Evolutionary conservation across 352 stramenopile genomes (phyloP).

Genomic region (Phytophthora rubi): DNA sequence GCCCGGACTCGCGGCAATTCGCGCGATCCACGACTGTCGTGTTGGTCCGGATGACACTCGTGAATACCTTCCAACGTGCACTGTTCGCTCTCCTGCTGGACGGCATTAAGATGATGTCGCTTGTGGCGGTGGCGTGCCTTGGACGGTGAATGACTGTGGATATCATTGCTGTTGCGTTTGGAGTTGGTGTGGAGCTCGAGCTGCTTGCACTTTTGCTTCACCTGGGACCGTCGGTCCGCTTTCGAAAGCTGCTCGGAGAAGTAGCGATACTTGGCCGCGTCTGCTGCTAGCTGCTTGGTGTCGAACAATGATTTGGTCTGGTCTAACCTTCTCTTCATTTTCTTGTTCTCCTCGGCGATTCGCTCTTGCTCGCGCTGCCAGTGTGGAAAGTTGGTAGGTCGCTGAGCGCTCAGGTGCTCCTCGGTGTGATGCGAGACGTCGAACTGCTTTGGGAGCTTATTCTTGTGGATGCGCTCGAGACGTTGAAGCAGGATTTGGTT

Average conservation of each 20-base stretch:
- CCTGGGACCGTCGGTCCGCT: slow-evolving; percentile 44
- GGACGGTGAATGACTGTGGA: background rate
- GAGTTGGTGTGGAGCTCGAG: slow-evolving; percentile 17
- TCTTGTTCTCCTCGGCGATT: slow-evolving; percentile 59
- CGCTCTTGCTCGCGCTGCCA: slow-evolving; percentile 50
- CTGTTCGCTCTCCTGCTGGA: slow-evolving; percentile 9
- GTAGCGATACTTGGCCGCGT: slow-evolving; percentile 55
- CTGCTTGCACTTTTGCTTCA: slow-evolving; percentile 48
- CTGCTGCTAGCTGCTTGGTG: slow-evolving; percentile 53
- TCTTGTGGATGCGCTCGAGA: slow-evolving; percentile 61
- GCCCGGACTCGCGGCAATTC: slow-evolving; percentile 14
- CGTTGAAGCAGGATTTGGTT: slow-evolving; percentile 56
- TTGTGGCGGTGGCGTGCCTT: slow-evolving; percentile 19
- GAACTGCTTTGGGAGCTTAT: slow-evolving; percentile 59
- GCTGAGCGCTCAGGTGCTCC: slow-evolving; percentile 45
- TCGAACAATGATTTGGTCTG: slow-evolving; percentile 51
- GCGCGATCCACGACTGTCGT: slow-evolving; percentile 3
- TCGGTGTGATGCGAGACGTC: slow-evolving; percentile 65
- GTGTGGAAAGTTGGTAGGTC: slow-evolving; percentile 38
- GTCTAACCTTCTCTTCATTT: slow-evolving; percentile 47
- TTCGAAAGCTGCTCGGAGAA: slow-evolving; percentile 69
- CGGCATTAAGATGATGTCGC: slow-evolving; percentile 1
- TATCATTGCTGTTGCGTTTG: slow-evolving; percentile 6
- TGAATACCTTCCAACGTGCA: slow-evolving; percentile 15
- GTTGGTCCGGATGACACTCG: slow-evolving; percentile 21